Conservation (phyloP, 2,329 filamentous ascomycete species). For the Elsinoe arachidis region DNA sequence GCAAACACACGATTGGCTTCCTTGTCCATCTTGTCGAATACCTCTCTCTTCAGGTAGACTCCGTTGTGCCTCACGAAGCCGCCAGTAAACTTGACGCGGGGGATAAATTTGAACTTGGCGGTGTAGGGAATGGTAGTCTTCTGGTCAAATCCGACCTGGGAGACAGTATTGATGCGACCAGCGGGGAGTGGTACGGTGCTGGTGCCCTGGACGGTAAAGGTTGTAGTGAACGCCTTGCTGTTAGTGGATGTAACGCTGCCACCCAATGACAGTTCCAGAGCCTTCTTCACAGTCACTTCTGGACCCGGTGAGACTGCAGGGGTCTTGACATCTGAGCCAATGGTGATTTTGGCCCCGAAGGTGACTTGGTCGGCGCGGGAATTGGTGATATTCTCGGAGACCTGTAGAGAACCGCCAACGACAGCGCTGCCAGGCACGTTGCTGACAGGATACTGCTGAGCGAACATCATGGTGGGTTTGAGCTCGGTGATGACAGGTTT, state of each 20-base stretch:
- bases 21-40: background rate
- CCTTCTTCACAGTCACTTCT: background rate
- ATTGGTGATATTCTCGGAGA: background rate
- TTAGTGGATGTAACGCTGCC: background rate
- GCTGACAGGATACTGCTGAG: background rate
- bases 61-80: background rate
- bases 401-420: background rate
- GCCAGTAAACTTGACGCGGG: background rate
- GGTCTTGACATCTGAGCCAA: background rate
- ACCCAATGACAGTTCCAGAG: background rate
- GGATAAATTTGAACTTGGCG: conserved; percentile 1
- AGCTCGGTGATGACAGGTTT: background rate
- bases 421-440: background rate
- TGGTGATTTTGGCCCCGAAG: background rate
- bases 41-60: background rate
- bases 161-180: background rate
- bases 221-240: background rate
- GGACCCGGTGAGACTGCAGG: background rate
- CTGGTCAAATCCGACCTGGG: background rate
- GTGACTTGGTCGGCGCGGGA: background rate
- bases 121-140: conserved; percentile 4
- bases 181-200: background rate
- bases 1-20: background rate
- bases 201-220: background rate
- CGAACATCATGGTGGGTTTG: background rate